Base-by-base conservation (phyloP, 2,329 filamentous ascomycete species). In the Monosporascus cannonballus region DNA sequence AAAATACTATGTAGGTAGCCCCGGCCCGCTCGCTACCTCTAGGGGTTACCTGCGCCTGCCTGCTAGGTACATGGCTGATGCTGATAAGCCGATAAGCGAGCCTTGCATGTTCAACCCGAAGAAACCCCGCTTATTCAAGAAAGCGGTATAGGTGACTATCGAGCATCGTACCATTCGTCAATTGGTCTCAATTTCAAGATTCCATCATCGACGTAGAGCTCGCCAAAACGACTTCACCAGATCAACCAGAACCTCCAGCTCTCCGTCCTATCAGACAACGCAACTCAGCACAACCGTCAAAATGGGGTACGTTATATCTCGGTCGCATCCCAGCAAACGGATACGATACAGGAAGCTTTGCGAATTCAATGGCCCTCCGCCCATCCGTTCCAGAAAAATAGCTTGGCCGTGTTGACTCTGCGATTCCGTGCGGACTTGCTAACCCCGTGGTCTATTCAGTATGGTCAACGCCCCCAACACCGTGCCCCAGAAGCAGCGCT, bases 401-500 rank as follows among this genome's bases (percentile, higher is more conserved):
- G 17, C 38, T 18, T 17, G 38, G 38, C 17, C 38, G 18, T 41
- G 18, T 20, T 17, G 18, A 41, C 38, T 41, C 27, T 42, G 2
- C 39, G 14, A 14, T 18, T 7, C 18, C 30, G 36, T n/a, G 5
- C 15, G 17, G 8, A 18, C 11, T 38, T 22, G 39, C 50, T 34
- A 36, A 45, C 34, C 41, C 9, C 24, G 20, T 24, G n/a, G n/a
- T 20, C 18, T 25, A 5, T 30, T 53, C 62, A 81, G 80, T 67
- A 66, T 85, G 68, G 61, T 90, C 76, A 77, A 89, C 80, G 84
- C 85, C 71, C 79, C 81, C 70, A 93, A 93, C 82, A 81, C 80
- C 67, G 88, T 92, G 65, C 86, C 87, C 53, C 66, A 87, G 69
- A 80, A 87, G 76, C 89, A 93, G 80, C 79, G 81, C 67, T 73